Evolutionary conservation across 371 early-diverging fungal genomes (phyloP), one percentile per base, ranked within the genome.

Genomic region (Thermomucor indicae-seudaticae): DNA sequence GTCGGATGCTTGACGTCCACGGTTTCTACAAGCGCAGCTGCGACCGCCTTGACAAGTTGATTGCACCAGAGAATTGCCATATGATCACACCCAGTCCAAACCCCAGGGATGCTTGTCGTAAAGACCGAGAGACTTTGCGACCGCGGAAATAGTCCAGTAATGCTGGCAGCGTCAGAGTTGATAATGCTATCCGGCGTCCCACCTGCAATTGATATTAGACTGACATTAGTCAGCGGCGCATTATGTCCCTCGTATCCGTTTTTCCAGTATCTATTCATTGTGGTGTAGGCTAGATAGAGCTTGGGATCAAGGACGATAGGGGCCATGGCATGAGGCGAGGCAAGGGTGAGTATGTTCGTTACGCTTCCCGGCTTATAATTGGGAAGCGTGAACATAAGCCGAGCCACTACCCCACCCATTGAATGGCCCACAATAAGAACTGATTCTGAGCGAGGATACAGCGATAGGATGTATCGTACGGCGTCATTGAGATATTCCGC

Each of bases 331-430:
- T 97, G 97, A 5, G 97, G 97, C 17, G 95, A 88, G 1, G 96
- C 85, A n/a, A 94, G 64, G 0, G 97, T 97, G 27, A 96, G 55
- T 37, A 97, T 83, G 1, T 89, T 85, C 40, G 81, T 74, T 24
- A 96, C 78, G 3, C 85, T 77, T 3, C 81, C 80, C 0, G 77
- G 68, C 7, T 60, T 49, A 57, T 89, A 88, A 60, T 81, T 89
- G 0, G 74, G 62, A 49, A 90, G 61, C 5, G 80, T 81, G 42
- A 90, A 72, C 43, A 89, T 69, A 0, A 88, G 74, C 16, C 96
- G 69, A 1, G 94, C 93, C 2, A 96, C 94, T 23, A 96, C 72
- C 6, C 97, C 97, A 22, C 97, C 97, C 97, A 97, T 96, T 6
- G 94, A 94, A 58, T 96, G 97, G 3, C 90, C 96, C 23, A 97